A percentile compares a stretch with the other conserved stretches of the same genome.
Evolutionary conservation across 2,329 filamentous ascomycete species (phyloP).

Genomic region (Albifimbria verrucaria): DNA sequence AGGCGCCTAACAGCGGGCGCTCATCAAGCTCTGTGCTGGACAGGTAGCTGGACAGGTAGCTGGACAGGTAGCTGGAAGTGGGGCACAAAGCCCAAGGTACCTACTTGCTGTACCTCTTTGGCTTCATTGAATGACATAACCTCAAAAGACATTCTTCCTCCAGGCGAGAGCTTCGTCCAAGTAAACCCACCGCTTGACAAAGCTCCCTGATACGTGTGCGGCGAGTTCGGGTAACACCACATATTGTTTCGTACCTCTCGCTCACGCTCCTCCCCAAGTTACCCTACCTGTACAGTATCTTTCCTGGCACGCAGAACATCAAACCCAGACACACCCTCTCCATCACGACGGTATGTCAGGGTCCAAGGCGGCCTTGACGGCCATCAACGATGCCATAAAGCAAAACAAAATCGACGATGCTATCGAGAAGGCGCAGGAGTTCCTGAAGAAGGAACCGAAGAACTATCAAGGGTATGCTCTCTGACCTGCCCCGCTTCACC

Average conservation of each 20-base stretch:
- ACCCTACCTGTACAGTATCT: too few relatives aligned
- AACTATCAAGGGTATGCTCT: constrained; percentile 74
- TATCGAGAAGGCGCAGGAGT: constrained; percentile 61
- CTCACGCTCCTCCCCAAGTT: too few relatives aligned
- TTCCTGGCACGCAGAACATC: too few relatives aligned
- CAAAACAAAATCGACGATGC: constrained; percentile 77
- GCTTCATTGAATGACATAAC: background rate
- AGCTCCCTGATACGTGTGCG: too few relatives aligned
- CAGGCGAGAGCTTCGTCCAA: background rate
- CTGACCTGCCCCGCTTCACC: background rate
- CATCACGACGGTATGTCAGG: constrained; percentile 40
- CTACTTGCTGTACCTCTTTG: too few relatives aligned
- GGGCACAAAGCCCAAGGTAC: background rate
- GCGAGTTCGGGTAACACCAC: too few relatives aligned
- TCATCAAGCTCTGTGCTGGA: too few relatives aligned
- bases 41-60: background rate
- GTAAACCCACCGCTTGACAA: too few relatives aligned
- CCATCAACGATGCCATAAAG: constrained; percentile 74
- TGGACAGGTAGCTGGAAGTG: background rate
- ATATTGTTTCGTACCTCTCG: too few relatives aligned
- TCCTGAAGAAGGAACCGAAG: constrained; percentile 69
- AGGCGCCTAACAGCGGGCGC: too few relatives aligned
- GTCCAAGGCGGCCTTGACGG: constrained; percentile 74
- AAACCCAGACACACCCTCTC: background rate
- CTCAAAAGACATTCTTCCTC: background rate